Percentiles rank a stretch among this genome's conserved stretches.
These are phyloP conservation scores for Aspergillus piperis DNA, from an alignment of 2,329 filamentous ascomycete species.

Conservation along the genomic window DNA sequence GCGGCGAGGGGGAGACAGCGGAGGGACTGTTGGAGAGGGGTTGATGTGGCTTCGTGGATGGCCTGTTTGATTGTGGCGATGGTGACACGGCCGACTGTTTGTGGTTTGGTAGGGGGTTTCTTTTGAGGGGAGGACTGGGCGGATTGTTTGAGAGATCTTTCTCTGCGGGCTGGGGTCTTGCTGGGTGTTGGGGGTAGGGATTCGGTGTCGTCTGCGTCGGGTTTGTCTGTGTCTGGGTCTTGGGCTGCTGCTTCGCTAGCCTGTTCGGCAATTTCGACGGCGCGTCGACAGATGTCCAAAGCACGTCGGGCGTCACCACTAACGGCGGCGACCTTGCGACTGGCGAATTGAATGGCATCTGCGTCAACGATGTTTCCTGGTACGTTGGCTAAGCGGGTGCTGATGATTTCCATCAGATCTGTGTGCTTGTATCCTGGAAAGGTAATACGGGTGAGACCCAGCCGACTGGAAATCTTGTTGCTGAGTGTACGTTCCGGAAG, in stretches of 20 bases:
- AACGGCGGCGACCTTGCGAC: conserved; percentile 93
- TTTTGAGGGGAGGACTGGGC: conserved; percentile 17
- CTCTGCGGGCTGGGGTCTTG: conserved; percentile 40
- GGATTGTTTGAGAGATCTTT: conserved; percentile 25
- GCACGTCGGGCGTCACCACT: conserved; percentile 90
- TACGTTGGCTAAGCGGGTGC: conserved; percentile 86
- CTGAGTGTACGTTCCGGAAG: conserved; percentile 91
- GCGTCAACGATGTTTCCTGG: conserved; percentile 86
- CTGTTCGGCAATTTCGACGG: conserved; percentile 90
- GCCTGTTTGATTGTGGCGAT: conserved; percentile 92
- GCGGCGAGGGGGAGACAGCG: conserved; percentile 76
- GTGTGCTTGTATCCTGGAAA: conserved; percentile 97
- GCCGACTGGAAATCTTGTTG: conserved; percentile 95
- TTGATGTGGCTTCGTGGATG: conserved; percentile 92
- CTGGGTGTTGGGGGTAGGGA: conserved; percentile 47
- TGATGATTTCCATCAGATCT: conserved; percentile 95
- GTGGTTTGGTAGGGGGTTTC: conserved; percentile 23
- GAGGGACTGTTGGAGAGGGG: conserved; percentile 85
- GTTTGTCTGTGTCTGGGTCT: conserved; percentile 16
- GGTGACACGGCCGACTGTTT: conserved; percentile 65
- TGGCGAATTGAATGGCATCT: conserved; percentile 94
- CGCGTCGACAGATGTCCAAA: conserved; percentile 90
- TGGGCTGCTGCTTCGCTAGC: conserved; percentile 52
- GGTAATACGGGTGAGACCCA: conserved; percentile 89
- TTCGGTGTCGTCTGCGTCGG: conserved; percentile 34